Percentiles rank a stretch among this genome's conserved stretches.
These are phyloP conservation scores for Penicillium sp. DNA, from an alignment of 2,329 filamentous ascomycete genomes.

Conservation along the genomic window DNA sequence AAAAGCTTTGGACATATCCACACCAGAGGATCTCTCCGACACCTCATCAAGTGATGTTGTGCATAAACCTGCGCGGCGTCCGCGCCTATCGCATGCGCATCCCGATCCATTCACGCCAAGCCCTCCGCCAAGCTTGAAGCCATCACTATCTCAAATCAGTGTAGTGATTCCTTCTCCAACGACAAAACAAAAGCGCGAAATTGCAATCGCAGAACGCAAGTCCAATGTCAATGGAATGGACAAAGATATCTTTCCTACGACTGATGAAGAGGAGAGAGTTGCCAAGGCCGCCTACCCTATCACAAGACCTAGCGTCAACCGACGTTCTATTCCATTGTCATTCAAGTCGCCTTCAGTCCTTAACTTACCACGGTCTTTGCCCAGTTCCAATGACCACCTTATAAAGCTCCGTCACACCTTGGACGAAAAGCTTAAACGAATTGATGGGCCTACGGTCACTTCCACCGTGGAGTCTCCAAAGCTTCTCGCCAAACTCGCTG, in stretches of 20 bases:
- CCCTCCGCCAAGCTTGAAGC: background rate
- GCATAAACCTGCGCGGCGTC: background rate
- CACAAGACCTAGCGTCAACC: background rate
- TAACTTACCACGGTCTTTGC: background rate
- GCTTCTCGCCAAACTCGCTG: conserved; percentile 25
- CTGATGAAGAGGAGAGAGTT: background rate
- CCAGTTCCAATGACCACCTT: background rate
- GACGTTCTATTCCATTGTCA: background rate
- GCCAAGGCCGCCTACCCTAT: background rate
- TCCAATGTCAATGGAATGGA: background rate
- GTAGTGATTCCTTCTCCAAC: conserved; percentile 7
- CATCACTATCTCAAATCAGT: background rate
- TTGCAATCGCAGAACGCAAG: background rate
- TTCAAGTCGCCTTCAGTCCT: background rate
- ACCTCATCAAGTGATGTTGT: background rate
- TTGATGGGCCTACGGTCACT: conserved; percentile 31
- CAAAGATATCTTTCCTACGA: background rate
- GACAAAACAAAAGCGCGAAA: background rate
- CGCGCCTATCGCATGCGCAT: background rate
- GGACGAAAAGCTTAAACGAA: conserved; percentile 5
- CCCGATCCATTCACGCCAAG: background rate
- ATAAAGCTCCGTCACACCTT: conserved; percentile 3
- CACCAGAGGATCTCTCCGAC: background rate
- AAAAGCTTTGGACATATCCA: background rate
- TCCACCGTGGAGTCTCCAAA: conserved; percentile 17